These are phyloP conservation scores for Schizosaccharomyces osmophilus DNA, from an alignment of 805 yeast species.

Conservation along the genomic window DNA sequence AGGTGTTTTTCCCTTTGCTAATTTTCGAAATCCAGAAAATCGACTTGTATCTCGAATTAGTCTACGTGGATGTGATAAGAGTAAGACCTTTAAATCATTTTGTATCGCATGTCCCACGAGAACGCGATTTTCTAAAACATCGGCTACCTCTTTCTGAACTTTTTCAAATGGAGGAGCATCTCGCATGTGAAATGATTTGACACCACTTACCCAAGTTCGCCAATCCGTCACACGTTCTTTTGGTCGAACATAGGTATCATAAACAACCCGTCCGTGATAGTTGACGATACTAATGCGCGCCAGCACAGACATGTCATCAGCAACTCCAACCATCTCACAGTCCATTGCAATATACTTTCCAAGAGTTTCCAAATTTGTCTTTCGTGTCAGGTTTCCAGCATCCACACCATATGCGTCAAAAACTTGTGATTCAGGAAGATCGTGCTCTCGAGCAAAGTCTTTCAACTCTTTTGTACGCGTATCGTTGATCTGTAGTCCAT, in stretches of 20 bases:
- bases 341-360: slow-evolving; percentile 69
- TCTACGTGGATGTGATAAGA: slow-evolving; percentile 39
- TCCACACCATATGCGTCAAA: not conserved
- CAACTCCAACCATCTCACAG: slow-evolving; percentile 87
- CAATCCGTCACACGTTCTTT: slow-evolving; percentile 57
- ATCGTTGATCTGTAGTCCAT: not conserved
- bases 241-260: slow-evolving; percentile 59
- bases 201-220: slow-evolving; percentile 84
- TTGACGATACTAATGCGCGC: slow-evolving; percentile 79
- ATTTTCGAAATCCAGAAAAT: slow-evolving; percentile 15
- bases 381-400: not conserved
- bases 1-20: slow-evolving; percentile 48
- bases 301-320: slow-evolving; percentile 52
- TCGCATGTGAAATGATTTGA: slow-evolving; percentile 43
- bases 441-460: not conserved
- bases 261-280: slow-evolving; percentile 43
- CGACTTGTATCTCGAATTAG: slow-evolving; percentile 52
- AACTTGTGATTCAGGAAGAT: not conserved
- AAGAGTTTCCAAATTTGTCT: slow-evolving; percentile 12
- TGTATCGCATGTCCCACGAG: slow-evolving; percentile 70
- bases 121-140: slow-evolving; percentile 28
- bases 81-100: slow-evolving; percentile 49
- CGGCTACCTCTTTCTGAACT: slow-evolving; percentile 35
- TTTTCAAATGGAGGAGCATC: slow-evolving; percentile 40
- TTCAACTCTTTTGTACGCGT: not conserved